These are phyloP conservation scores for Knoxia roxburghii DNA, from an alignment of 257 asterid genomes.

Conservation along the genomic window DNA sequence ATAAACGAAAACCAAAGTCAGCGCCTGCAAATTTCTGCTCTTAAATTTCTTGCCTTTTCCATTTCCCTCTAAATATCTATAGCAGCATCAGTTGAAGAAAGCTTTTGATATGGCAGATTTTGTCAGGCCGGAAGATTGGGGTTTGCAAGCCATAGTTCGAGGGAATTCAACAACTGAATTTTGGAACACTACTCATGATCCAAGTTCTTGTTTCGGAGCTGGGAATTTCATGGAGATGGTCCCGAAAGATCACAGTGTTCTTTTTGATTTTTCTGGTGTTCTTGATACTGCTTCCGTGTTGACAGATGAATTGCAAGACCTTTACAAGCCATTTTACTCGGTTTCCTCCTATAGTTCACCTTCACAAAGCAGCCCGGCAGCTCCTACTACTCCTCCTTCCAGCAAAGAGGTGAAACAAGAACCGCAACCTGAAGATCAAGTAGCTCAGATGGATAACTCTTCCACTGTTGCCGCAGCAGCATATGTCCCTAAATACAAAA, in stretches of 20 bases:
- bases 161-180: neutral
- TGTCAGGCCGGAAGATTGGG: constrained; percentile 26
- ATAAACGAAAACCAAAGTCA: neutral
- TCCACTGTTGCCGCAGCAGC: constrained; percentile 19
- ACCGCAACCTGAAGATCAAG: constrained; percentile 8
- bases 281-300: constrained; percentile 23
- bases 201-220: neutral
- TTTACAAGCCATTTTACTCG: constrained; percentile 69
- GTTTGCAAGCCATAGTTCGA: constrained; percentile 26
- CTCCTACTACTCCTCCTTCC: neutral
- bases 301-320: constrained; percentile 54
- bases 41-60: neutral
- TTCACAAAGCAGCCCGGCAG: constrained; percentile 6
- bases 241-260: constrained; percentile 11
- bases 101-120: constrained; percentile 25
- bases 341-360: constrained; percentile 18
- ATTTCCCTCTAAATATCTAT: too few relatives aligned
- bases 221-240: neutral
- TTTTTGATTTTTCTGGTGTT: constrained; percentile 29
- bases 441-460: constrained; percentile 10
- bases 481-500: constrained; percentile 61
- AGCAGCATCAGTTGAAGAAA: too few relatives aligned
- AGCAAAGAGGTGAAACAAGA: constrained; percentile 29
- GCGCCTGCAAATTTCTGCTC: constrained; percentile 7
- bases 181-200: neutral